Base-by-base conservation (phyloP, 148 eudicot species). In the Vaccinium corymbosum region DNA sequence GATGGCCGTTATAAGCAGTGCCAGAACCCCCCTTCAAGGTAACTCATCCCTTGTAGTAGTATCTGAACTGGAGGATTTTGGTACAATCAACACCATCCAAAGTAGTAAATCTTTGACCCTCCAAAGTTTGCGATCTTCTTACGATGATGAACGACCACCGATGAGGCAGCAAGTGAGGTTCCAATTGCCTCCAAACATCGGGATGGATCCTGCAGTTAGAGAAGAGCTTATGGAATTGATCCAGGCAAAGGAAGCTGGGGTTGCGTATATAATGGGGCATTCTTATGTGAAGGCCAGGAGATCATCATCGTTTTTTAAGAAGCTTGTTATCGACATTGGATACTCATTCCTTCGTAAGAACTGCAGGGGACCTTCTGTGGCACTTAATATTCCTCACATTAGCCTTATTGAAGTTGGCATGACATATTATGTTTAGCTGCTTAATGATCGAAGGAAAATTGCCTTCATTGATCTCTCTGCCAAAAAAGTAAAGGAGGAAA, bases 391-490 rank as follows among this genome's bases (percentile, higher is more conserved):
- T 62, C 98, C 99, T 82, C 99, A 96, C 84, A 96, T 96, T 72
- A 96, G 99, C 87, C 95, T 96, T 80, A 93, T 96, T 61, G 98
- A 96, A 89, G 99, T 96, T 62, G 99, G 99, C 83, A 94, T 93
- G 97, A 96, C 95, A 70, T 96, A 96, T 85, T 92, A 94, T 88
- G 98, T 95, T 85, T 93, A 94, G 87, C 12, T 15, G 68, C 73
- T 59, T 77, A 81, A 68, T 14, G 1, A 29, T n/a, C 49, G 16
- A 76, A 27, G 80, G 16, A 29, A 76, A 83, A 32, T 46, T 57
- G 38, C 27, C 81, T 55, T 42, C n/a, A 12, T 6, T 20, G 52
- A 82, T 38, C 55, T 81, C 11, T 81, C 20, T 64, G 9, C 13
- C 32, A 42, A 72, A 15, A 29, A 32, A 6, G 22, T 8, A 27